These are phyloP conservation scores for Acorus gramineus DNA, from an alignment of 106 monocot species.

Conservation along the genomic window DNA sequence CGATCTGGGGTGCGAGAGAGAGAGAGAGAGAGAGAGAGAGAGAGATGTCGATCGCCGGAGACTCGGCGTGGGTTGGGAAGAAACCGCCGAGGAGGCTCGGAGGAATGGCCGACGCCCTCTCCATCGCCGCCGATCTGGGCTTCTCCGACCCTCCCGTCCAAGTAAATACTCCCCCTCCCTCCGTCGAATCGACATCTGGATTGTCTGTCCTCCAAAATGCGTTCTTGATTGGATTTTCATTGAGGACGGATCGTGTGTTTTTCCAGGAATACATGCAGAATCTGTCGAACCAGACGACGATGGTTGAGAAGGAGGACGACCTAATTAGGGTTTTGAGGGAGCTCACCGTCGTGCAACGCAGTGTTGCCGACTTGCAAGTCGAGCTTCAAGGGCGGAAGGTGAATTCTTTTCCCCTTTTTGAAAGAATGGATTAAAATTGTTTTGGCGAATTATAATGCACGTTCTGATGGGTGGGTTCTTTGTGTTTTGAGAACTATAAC, in stretches of 20 bases:
- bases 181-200: not conserved
- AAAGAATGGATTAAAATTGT: too few relatives aligned
- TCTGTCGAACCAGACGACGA: conserved; percentile 12
- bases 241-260: not conserved
- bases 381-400: conserved; percentile 98
- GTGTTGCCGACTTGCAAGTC: conserved; percentile 83
- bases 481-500: too few relatives aligned
- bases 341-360: conserved; percentile 74
- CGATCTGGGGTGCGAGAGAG: too few relatives aligned
- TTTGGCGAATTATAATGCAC: not conserved
- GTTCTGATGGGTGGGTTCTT: not conserved
- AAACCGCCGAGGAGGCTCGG: conserved; percentile 69
- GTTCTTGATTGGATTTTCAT: too few relatives aligned
- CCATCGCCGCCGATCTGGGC: conserved; percentile 85
- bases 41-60: conserved; percentile 20
- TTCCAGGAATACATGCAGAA: conserved; percentile 45
- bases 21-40: too few relatives aligned
- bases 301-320: conserved; percentile 57
- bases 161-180: conserved; percentile 6
- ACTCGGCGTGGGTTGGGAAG: conserved; percentile 36
- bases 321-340: conserved; percentile 79
- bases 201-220: not conserved
- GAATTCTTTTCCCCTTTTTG: not conserved
- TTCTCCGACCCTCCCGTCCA: conserved; percentile 57
- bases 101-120: conserved; percentile 92